Conservation (phyloP, 2,329 filamentous ascomycete genomes). For the Capronia americana region DNA sequence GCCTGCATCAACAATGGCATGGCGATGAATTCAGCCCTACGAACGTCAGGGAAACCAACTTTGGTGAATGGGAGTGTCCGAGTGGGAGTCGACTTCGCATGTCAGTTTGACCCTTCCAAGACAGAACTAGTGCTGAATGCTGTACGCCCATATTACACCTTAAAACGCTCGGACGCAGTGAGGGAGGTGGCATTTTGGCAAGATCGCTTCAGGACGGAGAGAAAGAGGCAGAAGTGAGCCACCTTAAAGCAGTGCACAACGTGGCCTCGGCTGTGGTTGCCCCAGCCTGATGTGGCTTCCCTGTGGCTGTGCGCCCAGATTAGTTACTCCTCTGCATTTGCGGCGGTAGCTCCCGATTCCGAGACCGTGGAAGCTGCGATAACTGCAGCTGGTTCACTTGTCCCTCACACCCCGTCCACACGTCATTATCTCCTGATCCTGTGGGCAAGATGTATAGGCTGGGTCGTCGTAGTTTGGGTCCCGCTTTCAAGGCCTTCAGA, state of each 20-base stretch:
- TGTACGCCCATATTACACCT: neutral
- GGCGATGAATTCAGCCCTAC: too few relatives aligned
- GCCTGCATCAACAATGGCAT: too few relatives aligned
- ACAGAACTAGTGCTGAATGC: neutral
- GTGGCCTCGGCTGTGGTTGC: neutral
- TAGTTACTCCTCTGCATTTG: constrained; percentile 5
- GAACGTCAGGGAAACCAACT: too few relatives aligned
- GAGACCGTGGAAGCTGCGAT: constrained; percentile 18
- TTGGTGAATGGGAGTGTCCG: too few relatives aligned
- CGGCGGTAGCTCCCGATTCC: constrained; percentile 4
- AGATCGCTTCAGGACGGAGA: too few relatives aligned
- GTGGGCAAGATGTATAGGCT: constrained; percentile 39
- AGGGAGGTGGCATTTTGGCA: neutral
- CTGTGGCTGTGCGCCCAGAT: neutral
- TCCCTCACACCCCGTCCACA: constrained; percentile 23
- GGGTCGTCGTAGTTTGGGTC: constrained; percentile 39
- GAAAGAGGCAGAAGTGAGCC: too few relatives aligned
- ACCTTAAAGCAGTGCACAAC: too few relatives aligned
- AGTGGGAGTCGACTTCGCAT: too few relatives aligned
- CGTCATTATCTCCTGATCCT: constrained; percentile 18
- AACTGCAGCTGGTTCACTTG: constrained; percentile 20
- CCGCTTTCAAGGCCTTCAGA: constrained; percentile 36
- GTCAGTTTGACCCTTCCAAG: neutral
- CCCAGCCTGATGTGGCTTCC: neutral
- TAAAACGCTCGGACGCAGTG: neutral